A percentile compares a stretch with the other conserved stretches of the same genome.
phyloP scores from a whole-genome alignment of 495 filamentous ascomycete species.

The Talaromyces thailandensis region DNA sequence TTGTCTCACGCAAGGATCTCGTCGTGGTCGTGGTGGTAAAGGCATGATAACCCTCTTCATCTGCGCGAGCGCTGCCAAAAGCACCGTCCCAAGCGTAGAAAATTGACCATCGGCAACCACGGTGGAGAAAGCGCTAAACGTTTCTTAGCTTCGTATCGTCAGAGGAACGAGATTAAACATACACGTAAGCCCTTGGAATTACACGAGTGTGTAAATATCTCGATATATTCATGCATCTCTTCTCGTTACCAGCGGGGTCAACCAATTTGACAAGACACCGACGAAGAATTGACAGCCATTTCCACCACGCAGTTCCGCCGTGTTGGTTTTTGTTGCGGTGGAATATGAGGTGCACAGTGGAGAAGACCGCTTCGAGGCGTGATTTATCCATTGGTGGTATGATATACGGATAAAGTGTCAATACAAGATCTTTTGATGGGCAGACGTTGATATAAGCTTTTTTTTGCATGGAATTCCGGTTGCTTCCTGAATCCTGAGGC shows the following conservation, averaged over 20 bases:
- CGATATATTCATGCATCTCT: constrained; percentile 1
- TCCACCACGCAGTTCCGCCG: constrained; percentile 63
- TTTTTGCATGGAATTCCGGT: neutral
- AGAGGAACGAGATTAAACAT: constrained; percentile 11
- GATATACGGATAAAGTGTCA: neutral
- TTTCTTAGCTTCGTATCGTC: neutral
- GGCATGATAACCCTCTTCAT: neutral
- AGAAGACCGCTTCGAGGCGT: constrained; percentile 19
- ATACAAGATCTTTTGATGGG: neutral
- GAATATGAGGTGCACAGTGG: constrained; percentile 50
- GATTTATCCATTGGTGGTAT: constrained; percentile 1
- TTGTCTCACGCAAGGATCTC: neutral
- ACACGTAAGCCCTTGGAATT: constrained; percentile 38
- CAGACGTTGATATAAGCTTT: constrained; percentile 4
- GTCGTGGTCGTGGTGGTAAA: neutral
- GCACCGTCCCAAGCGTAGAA: constrained; percentile 66
- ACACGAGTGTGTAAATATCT: constrained; percentile 24
- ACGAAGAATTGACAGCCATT: constrained; percentile 54
- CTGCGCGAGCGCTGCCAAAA: constrained; percentile 41
- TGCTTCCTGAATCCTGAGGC: neutral
- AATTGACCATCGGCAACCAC: constrained; percentile 65
- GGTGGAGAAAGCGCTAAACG: constrained; percentile 54
- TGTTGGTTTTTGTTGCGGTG: constrained; percentile 84
- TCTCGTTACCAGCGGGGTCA: constrained; percentile 21
- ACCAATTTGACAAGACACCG: constrained; percentile 49